Evolutionary conservation across 441 rosid genomes (phyloP).

Genomic region (Adansonia rubrostipa): DNA sequence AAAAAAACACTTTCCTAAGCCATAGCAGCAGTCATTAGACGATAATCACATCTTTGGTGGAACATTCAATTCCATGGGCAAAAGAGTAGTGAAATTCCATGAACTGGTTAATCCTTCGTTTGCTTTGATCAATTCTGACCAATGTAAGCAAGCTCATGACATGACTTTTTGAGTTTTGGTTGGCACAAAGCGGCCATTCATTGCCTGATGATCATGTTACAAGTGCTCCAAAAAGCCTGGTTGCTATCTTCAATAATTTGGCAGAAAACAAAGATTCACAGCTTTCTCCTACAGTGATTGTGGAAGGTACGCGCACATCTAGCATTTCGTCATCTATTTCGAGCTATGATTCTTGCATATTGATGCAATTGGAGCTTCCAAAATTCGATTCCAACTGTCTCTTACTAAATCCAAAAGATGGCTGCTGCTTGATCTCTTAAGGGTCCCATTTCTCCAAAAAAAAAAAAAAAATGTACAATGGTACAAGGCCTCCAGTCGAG

Average conservation of each 20-base stretch:
- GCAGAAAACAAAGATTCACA: background rate
- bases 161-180: background rate
- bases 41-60: background rate
- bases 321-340: background rate
- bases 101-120: background rate
- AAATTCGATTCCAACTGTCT: background rate
- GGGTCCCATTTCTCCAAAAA: background rate
- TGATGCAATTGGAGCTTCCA: background rate
- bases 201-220: background rate
- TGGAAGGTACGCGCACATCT: background rate
- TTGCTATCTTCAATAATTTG: background rate
- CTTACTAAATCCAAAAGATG: slow-evolving; percentile 7
- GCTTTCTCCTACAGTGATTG: background rate
- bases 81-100: background rate
- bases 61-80: background rate
- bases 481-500: background rate
- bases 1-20: background rate
- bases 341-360: background rate
- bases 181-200: background rate
- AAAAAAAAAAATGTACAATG: background rate
- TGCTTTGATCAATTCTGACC: background rate
- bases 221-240: background rate
- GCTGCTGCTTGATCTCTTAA: background rate
- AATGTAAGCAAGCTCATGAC: background rate
- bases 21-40: background rate